phyloP scores from a whole-genome alignment of 2,329 filamentous ascomycete species.

The Mycosphaerella sp. region DNA sequence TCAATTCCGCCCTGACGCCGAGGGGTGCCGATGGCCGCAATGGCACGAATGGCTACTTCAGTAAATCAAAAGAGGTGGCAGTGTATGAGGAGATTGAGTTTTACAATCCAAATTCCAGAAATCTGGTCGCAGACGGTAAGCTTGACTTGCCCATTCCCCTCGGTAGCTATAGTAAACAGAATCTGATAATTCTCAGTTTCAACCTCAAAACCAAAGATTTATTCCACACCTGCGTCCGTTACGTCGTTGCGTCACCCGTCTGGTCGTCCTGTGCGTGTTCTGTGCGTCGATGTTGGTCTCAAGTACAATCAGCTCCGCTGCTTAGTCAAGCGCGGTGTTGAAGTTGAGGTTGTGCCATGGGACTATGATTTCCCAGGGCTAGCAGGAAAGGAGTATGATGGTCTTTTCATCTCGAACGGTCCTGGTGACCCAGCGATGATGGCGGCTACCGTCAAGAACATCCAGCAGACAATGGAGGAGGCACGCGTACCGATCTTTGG shows the following conservation, averaged over 20 bases:
- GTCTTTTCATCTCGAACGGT: constrained; percentile 95
- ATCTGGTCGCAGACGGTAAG: constrained; percentile 91
- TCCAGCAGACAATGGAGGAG: constrained; percentile 67
- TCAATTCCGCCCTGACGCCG: constrained; percentile 22
- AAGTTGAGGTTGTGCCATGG: constrained; percentile 93
- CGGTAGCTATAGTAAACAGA: constrained; percentile 18
- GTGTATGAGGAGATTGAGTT: constrained; percentile 75
- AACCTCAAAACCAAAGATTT: constrained; percentile 77
- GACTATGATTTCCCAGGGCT: constrained; percentile 80
- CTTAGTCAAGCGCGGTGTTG: constrained; percentile 81
- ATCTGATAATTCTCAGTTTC: constrained; percentile 61
- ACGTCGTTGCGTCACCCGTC: constrained; percentile 77
- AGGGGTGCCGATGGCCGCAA: constrained; percentile 31
- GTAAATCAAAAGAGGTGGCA: constrained; percentile 30
- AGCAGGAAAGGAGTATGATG: constrained; percentile 80
- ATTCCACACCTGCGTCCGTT: constrained; percentile 61
- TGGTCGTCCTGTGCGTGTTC: constrained; percentile 75
- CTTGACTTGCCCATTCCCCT: constrained; percentile 21
- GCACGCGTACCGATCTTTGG: constrained; percentile 85
- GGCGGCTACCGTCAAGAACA: constrained; percentile 69
- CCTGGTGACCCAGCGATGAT: constrained; percentile 91
- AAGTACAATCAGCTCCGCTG: constrained; percentile 98
- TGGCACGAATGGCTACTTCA: constrained; percentile 30
- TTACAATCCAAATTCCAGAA: constrained; percentile 86
- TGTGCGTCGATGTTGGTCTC: constrained; percentile 94